Evolutionary conservation across 768 basidiomycete species (phyloP).

Genomic region (Boletus speciosus): DNA sequence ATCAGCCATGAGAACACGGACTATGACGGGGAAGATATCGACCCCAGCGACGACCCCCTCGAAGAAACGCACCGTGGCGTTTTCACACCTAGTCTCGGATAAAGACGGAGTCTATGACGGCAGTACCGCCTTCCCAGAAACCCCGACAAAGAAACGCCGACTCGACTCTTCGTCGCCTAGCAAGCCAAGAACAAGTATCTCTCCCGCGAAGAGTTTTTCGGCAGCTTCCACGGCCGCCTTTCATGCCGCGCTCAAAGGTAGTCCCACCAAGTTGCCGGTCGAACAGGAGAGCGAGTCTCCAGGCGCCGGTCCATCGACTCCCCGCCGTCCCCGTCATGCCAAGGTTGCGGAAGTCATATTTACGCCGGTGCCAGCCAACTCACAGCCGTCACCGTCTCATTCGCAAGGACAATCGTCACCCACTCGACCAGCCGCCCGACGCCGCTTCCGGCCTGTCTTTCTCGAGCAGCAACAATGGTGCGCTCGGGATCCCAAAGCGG

Average conservation of each 20-base stretch:
- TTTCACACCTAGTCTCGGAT: slow-evolving; percentile 10
- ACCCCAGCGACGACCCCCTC: slow-evolving; percentile 16
- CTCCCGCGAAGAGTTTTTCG: slow-evolving; percentile 6
- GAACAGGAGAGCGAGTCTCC: neutral
- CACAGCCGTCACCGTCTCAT: slow-evolving; percentile 24
- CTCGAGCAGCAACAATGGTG: slow-evolving; percentile 49
- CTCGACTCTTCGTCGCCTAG: slow-evolving; percentile 16
- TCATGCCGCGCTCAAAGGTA: slow-evolving; percentile 13
- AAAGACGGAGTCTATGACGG: slow-evolving; percentile 26
- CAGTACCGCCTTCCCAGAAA: slow-evolving; percentile 33
- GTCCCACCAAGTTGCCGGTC: slow-evolving; percentile 2
- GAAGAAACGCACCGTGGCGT: slow-evolving; percentile 32
- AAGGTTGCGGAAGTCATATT: slow-evolving; percentile 1
- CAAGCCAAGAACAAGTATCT: slow-evolving; percentile 13
- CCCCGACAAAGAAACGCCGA: slow-evolving; percentile 43
- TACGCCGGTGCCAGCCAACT: slow-evolving; percentile 13
- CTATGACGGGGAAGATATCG: neutral
- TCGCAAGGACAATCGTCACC: slow-evolving; percentile 13
- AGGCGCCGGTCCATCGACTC: slow-evolving; percentile 24
- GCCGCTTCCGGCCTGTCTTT: slow-evolving; percentile 49
- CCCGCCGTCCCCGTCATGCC: slow-evolving; percentile 13
- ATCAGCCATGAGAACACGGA: slow-evolving; percentile 15
- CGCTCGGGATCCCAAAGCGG: slow-evolving; percentile 37
- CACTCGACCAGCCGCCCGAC: slow-evolving; percentile 18
- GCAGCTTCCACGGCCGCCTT: slow-evolving; percentile 14